phyloP scores from a whole-genome alignment of 371 early-diverging fungal genomes.

The Haplosporangium sp. region DNA sequence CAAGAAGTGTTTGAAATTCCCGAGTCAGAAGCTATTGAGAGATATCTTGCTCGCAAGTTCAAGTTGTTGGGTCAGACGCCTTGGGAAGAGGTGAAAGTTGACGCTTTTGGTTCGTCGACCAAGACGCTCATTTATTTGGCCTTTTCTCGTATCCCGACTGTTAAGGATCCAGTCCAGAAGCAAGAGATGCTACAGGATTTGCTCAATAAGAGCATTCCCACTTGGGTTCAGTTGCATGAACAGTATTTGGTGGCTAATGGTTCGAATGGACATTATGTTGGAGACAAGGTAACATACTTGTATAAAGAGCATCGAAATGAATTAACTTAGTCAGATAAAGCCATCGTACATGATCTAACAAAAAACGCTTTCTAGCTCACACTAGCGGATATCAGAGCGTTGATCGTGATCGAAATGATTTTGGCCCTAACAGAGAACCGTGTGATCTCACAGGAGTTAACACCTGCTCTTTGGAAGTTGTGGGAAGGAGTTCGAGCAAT shows the following conservation, averaged over 20 bases:
- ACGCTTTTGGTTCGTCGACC: slow-evolving; percentile 1
- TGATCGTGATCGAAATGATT: not conserved
- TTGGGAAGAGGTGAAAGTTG: slow-evolving; percentile 2
- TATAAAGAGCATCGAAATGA: too few relatives aligned
- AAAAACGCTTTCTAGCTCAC: not conserved
- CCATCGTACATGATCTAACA: too few relatives aligned
- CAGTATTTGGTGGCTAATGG: slow-evolving; percentile 6
- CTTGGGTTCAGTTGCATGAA: slow-evolving; percentile 8
- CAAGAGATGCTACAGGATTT: slow-evolving; percentile 1
- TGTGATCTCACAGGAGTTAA: not conserved
- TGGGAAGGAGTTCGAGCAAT: slow-evolving; percentile 1
- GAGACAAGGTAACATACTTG: not conserved
- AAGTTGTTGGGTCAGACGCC: slow-evolving; percentile 1
- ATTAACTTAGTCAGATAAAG: too few relatives aligned
- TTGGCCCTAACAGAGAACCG: not conserved
- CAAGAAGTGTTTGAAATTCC: slow-evolving; percentile 9
- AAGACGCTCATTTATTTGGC: not conserved
- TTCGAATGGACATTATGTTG: slow-evolving; percentile 7
- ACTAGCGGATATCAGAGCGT: slow-evolving; percentile 3
- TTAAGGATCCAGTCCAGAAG: slow-evolving; percentile 15
- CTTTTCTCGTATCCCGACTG: not conserved
- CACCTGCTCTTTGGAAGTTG: slow-evolving; percentile 11
- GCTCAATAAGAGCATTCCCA: not conserved
- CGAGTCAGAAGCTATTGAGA: slow-evolving; percentile 22
- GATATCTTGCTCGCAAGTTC: slow-evolving; percentile 23